A percentile compares a stretch with the other conserved stretches of the same genome.
Evolutionary conservation across 2,329 filamentous ascomycete species (phyloP).

Genomic region (Paraphaeosphaeria sporulosa): DNA sequence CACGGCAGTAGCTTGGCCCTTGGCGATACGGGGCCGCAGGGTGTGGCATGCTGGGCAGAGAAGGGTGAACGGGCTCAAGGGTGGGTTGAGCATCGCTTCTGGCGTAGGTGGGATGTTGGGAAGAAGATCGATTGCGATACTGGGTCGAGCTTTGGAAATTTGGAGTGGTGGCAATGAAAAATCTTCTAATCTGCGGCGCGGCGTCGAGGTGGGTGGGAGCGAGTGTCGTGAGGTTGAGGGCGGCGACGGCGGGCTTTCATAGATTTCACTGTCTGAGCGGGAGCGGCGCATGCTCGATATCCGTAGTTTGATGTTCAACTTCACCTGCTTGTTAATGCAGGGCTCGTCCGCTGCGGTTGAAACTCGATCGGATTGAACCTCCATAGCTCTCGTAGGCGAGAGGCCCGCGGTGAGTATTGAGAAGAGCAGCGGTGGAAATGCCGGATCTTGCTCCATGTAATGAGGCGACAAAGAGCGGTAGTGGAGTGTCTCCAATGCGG

Average conservation of each 20-base stretch:
- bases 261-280: neutral
- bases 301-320: neutral
- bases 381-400: neutral
- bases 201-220: neutral
- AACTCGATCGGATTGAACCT: neutral
- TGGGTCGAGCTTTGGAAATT: constrained; percentile 4
- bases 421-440: neutral
- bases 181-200: neutral
- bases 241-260: neutral
- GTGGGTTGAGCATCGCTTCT: neutral
- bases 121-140: neutral
- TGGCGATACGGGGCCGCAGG: neutral
- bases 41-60: constrained; percentile 9
- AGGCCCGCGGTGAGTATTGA: neutral
- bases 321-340: neutral
- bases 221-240: neutral
- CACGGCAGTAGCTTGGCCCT: constrained; percentile 3
- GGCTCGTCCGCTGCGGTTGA: neutral
- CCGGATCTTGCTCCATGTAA: neutral
- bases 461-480: neutral
- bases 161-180: neutral
- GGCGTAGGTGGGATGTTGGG: neutral
- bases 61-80: neutral
- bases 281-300: neutral
- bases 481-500: neutral